These are phyloP conservation scores for Escovopsis sp. DNA, from an alignment of 2,329 filamentous ascomycete genomes.

Conservation along the genomic window DNA sequence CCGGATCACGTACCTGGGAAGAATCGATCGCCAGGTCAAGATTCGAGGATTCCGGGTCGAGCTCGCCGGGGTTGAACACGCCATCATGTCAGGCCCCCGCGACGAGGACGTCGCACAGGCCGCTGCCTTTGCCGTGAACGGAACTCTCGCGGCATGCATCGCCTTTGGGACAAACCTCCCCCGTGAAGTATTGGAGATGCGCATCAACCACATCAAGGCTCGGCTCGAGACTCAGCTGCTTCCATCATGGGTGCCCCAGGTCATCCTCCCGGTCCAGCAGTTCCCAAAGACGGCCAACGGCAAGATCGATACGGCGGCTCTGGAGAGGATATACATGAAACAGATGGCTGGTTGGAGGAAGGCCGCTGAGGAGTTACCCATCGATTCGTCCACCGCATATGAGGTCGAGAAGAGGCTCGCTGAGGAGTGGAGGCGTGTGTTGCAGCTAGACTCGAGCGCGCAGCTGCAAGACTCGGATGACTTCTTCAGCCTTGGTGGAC, in stretches of 20 bases:
- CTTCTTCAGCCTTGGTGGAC: slow-evolving; percentile 1
- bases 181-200: not conserved
- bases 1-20: not conserved
- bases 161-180: not conserved
- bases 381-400: not conserved
- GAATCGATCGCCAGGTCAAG: slow-evolving; percentile 4
- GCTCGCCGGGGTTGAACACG: slow-evolving; percentile 3
- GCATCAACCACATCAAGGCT: not conserved
- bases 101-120: not conserved
- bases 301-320: slow-evolving; percentile 1
- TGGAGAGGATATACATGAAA: not conserved
- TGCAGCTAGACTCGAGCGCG: not conserved
- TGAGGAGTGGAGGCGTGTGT: slow-evolving; percentile 1
- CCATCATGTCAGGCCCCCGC: slow-evolving; percentile 1
- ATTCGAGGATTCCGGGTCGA: slow-evolving; percentile 6
- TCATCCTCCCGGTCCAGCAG: not conserved
- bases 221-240: not conserved
- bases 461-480: not conserved
- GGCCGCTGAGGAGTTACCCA: not conserved
- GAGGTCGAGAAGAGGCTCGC: not conserved
- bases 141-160: slow-evolving; percentile 1
- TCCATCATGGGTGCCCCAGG: slow-evolving; percentile 4
- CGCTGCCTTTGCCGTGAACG: slow-evolving; percentile 1
- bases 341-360: not conserved
- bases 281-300: slow-evolving; percentile 3